Conservation (phyloP, 305 asterid species). For the Solanum hybrid region DNA sequence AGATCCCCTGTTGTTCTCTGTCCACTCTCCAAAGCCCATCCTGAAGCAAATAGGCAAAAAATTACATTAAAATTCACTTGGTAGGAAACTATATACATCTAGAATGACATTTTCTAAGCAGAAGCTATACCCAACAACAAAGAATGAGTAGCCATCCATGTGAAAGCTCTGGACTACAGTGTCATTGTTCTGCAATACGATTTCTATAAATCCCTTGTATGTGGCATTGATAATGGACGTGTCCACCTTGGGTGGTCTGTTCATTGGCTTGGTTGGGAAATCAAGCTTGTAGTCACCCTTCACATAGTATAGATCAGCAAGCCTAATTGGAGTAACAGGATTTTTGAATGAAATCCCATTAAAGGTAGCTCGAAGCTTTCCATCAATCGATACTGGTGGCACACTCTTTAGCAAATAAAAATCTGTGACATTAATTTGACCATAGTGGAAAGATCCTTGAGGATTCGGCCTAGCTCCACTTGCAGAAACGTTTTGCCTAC, state of each 20-base stretch:
- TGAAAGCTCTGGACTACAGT: slow-evolving; percentile 73
- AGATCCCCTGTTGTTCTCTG: slow-evolving; percentile 59
- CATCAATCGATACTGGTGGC: slow-evolving; percentile 49
- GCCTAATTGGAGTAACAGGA: slow-evolving; percentile 73
- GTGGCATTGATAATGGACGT: slow-evolving; percentile 69
- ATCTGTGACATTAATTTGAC: slow-evolving; percentile 73
- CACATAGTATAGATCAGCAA: slow-evolving; percentile 66
- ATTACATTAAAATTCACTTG: not conserved
- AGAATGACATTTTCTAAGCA: not conserved
- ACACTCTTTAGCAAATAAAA: slow-evolving; percentile 44
- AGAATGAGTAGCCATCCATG: slow-evolving; percentile 84
- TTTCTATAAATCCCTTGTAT: slow-evolving; percentile 82
- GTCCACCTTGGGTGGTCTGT: slow-evolving; percentile 46
- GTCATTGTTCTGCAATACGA: slow-evolving; percentile 78
- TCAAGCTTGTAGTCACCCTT: slow-evolving; percentile 83
- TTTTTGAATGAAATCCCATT: slow-evolving; percentile 74
- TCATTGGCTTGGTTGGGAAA: slow-evolving; percentile 56
- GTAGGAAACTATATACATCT: not conserved
- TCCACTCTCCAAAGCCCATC: slow-evolving; percentile 87
- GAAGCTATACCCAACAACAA: slow-evolving; percentile 67
- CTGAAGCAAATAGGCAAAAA: slow-evolving; percentile 23
- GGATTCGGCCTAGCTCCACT: slow-evolving; percentile 99
- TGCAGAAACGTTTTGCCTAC: slow-evolving; percentile 79
- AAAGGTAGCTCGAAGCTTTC: slow-evolving; percentile 56
- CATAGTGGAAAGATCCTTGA: slow-evolving; percentile 91